A percentile compares a stretch with the other conserved stretches of the same genome.
These are phyloP conservation scores for Naganishia friedmannii DNA, from an alignment of 768 basidiomycete genomes.

Conservation along the genomic window DNA sequence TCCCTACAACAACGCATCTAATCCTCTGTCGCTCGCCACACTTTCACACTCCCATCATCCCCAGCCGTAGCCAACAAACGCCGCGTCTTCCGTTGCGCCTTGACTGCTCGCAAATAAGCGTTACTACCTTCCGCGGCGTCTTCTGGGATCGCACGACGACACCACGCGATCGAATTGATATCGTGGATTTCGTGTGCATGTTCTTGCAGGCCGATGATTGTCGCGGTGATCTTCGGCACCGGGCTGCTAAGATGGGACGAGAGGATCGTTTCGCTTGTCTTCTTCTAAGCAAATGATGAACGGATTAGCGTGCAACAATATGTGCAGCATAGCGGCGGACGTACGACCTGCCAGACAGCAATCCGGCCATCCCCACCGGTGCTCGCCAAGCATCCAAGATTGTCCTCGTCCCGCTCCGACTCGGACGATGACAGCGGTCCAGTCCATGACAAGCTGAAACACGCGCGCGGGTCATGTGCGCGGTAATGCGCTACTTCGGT, in stretches of 20 bases:
- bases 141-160: conserved; percentile 54
- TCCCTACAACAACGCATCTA: background rate
- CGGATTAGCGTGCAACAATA: background rate
- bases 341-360: conserved; percentile 70
- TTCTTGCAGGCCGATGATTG: conserved; percentile 49
- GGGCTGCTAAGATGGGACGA: conserved; percentile 7
- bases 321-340: background rate
- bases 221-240: background rate
- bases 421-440: conserved; percentile 62
- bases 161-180: conserved; percentile 82
- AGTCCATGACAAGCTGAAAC: conserved; percentile 49
- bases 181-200: conserved; percentile 79
- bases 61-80: conserved; percentile 74
- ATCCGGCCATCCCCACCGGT: conserved; percentile 81
- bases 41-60: conserved; percentile 75
- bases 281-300: background rate
- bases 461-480: conserved; percentile 26
- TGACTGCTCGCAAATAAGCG: background rate
- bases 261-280: conserved; percentile 26
- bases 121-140: conserved; percentile 17
- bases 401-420: background rate
- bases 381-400: conserved; percentile 77
- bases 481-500: conserved; percentile 60
- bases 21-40: conserved; percentile 60
- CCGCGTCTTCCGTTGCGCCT: conserved; percentile 56